phyloP scores from a whole-genome alignment of 2,329 filamentous ascomycete genomes.

The Zalaria sp. region DNA sequence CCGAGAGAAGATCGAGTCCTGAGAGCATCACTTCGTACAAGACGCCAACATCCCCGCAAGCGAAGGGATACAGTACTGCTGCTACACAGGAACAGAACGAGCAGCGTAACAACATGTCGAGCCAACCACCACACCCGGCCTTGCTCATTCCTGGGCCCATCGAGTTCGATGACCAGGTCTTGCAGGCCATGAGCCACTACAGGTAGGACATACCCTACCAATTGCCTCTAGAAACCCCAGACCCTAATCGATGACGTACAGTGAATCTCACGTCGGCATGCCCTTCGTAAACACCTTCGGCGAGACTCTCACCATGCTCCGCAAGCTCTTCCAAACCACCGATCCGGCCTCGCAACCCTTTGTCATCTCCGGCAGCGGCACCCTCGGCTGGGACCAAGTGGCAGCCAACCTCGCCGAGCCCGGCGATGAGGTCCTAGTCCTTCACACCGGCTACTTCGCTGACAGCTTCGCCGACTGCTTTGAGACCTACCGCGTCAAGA shows the following conservation, averaged over 20 bases:
- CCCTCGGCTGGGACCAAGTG: conserved; percentile 91
- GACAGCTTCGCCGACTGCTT: conserved; percentile 91
- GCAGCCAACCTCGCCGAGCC: conserved; percentile 84
- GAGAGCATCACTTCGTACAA: conserved; percentile 40
- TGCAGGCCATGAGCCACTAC: conserved; percentile 89
- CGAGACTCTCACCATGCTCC: conserved; percentile 74
- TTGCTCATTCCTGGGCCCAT: conserved; percentile 95
- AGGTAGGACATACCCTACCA: conserved; percentile 41
- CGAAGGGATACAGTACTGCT: conserved; percentile 11
- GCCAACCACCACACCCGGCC: conserved; percentile 49
- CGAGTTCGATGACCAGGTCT: conserved; percentile 94
- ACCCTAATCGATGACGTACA: conserved; percentile 23
- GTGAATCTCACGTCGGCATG: conserved; percentile 84
- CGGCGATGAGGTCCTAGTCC: conserved; percentile 79
- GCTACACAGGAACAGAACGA: conserved; percentile 10
- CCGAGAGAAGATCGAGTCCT: conserved; percentile 37
- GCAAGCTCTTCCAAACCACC: conserved; percentile 87
- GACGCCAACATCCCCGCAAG: conserved; percentile 1
- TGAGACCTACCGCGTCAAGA: conserved; percentile 76
- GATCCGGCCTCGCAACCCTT: conserved; percentile 76
- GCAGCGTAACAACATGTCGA: conserved; percentile 35
- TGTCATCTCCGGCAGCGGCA: conserved; percentile 86
- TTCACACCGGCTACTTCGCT: conserved; percentile 95
- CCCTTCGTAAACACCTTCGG: conserved; percentile 84
- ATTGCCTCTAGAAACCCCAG: neutral